Conservation (phyloP, 805 yeast species). For the Candida hungchunana region DNA sequence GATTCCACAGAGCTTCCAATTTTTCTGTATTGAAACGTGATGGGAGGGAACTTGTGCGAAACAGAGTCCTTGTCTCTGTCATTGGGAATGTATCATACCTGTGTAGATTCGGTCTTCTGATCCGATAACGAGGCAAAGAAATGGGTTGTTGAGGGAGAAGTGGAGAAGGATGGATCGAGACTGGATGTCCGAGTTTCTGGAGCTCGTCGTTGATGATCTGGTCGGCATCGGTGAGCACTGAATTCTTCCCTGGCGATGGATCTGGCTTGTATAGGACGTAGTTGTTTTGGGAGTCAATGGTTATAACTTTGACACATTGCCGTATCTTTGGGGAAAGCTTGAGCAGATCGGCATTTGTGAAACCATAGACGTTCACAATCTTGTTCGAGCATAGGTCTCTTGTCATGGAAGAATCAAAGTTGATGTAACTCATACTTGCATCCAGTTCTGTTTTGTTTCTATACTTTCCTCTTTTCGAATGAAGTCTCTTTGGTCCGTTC, state of each 20-base stretch:
- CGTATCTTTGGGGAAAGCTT: slow-evolving; percentile 15
- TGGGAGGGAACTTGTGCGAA: slow-evolving; percentile 24
- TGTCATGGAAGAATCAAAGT: slow-evolving; percentile 21
- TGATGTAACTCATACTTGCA: slow-evolving; percentile 21
- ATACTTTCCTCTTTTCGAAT: slow-evolving; percentile 24
- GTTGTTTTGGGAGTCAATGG: slow-evolving; percentile 26
- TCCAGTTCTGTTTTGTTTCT: slow-evolving; percentile 23
- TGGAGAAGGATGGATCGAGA: slow-evolving; percentile 2
- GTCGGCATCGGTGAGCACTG: slow-evolving; percentile 22
- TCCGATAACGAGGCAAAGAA: slow-evolving; percentile 12
- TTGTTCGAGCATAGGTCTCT: slow-evolving; percentile 22
- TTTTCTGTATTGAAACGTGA: slow-evolving; percentile 10
- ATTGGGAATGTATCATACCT: slow-evolving; percentile 17
- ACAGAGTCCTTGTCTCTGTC: slow-evolving; percentile 4
- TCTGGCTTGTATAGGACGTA: slow-evolving; percentile 24
- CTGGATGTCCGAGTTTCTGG: slow-evolving; percentile 17
- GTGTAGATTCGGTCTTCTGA: slow-evolving; percentile 13
- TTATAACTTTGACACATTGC: slow-evolving; percentile 15
- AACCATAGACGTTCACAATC: slow-evolving; percentile 11
- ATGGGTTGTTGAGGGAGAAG: too few relatives aligned
- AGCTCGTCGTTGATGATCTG: slow-evolving; percentile 20
- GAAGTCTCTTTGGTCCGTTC: slow-evolving; percentile 20
- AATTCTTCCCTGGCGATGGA: slow-evolving; percentile 18
- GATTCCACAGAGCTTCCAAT: slow-evolving; percentile 29
- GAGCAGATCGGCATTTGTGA: slow-evolving; percentile 10